Evolutionary conservation across 2,329 filamentous ascomycete genomes (phyloP), one percentile per base, ranked within the genome.

Genomic region (Mycocentrospora acerina): DNA sequence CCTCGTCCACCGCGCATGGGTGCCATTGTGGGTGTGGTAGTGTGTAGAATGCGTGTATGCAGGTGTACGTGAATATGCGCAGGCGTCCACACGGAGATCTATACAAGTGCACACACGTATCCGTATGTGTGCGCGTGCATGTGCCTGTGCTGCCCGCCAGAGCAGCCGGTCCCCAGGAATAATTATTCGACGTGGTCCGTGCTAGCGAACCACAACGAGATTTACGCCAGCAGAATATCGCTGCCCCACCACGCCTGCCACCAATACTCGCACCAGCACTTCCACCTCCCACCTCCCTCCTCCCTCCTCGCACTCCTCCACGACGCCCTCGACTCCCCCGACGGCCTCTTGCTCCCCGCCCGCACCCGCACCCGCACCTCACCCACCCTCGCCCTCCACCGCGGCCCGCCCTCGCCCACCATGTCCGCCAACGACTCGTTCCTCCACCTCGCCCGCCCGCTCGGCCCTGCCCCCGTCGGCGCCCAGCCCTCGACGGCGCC

Each of bases 391-490:
- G 19, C 8, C 13, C 32, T 25, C 27, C 15, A 26, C 28, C 27
- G 37, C 29, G 18, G 15, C 71, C 28, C 37, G 27, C n/a, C n/a
- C n/a, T n/a, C n/a, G n/a, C n/a, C 37, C 80, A 90, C 64, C 72
- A 95, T 95, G 90, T 85, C 88, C 70, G 74, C 83, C 69, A 78
- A 81, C 62, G 86, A 91, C 70, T 86, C 87, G 52, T 97, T 95
- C 77, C 83, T 97, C 64, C 93, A 98, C 72, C 85, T 98, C 56
- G 85, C 91, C 66, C 84, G 93, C 71, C 93, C 93, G 62, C 79
- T 97, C 52, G 90, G 89, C 69, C 89, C 90, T 56, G 83, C 85
- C 49, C 77, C 81, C 44, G 77, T 90, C 60, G 87, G 86, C 67
- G 82, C 87, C 65, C 86, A 89, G 72, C 83, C 85, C 64, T 90